phyloP scores from a whole-genome alignment of 2,329 filamentous ascomycete genomes.

The Aquanectria penicillioides region DNA sequence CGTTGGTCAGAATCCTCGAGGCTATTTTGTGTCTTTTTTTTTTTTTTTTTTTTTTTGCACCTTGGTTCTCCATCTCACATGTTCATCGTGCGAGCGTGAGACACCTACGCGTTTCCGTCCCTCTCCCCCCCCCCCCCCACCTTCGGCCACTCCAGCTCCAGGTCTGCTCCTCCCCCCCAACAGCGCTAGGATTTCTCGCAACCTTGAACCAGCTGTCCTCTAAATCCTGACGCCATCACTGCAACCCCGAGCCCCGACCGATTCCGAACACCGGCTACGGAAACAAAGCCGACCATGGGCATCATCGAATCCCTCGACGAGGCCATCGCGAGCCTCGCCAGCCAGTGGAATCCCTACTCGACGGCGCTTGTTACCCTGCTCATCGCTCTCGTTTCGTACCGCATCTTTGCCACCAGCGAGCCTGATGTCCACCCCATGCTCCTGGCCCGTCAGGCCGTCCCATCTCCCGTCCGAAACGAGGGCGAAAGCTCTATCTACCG shows the following conservation, averaged over 20 bases:
- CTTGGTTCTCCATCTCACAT: no score
- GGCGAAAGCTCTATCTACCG: slow-evolving; percentile 89
- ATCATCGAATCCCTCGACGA: slow-evolving; percentile 74
- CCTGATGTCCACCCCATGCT: slow-evolving; percentile 93
- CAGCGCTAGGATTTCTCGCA: background rate
- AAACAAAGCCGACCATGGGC: slow-evolving; percentile 47
- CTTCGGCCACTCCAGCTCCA: background rate
- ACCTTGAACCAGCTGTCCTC: no score
- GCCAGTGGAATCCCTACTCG: slow-evolving; percentile 85
- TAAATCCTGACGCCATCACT: background rate
- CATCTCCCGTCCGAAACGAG: slow-evolving; percentile 81
- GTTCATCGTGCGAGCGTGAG: slow-evolving; percentile 2
- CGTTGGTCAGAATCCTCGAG: slow-evolving; percentile 5
- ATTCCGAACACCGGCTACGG: slow-evolving; percentile 1
- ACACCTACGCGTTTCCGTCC: background rate
- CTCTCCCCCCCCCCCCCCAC: background rate
- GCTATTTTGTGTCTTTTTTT: slow-evolving; percentile 1
- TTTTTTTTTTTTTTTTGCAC: slow-evolving; percentile 1
- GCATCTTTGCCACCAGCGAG: slow-evolving; percentile 76
- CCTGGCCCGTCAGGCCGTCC: slow-evolving; percentile 83
- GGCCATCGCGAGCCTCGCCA: slow-evolving; percentile 73
- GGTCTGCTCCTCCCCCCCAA: background rate
- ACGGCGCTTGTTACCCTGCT: slow-evolving; percentile 75
- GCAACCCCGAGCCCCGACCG: background rate
- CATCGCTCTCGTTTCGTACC: slow-evolving; percentile 74